Base-by-base conservation (phyloP, 306 rosid species). In the Acacia crassicarpa region DNA sequence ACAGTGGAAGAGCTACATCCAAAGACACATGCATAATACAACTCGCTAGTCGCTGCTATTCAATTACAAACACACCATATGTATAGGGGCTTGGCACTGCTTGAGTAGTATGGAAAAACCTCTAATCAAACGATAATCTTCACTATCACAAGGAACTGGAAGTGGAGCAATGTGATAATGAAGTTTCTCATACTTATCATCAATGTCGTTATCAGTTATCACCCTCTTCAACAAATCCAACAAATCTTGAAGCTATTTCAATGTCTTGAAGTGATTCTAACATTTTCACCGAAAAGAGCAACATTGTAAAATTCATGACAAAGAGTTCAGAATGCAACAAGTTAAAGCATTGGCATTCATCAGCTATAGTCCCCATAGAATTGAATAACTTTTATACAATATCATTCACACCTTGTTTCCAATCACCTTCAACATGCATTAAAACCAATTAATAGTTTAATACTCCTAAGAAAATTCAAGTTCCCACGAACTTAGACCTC, bases 161-260 rank as follows among this genome's bases (percentile, higher is more conserved):
- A 95, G 89, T 45, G 99, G 97, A 85, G 84, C 79, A 38, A 93
- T 91, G 79, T 74, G 89, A 83, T 98, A 95, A n/a, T 10, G 88
- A 72, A 95, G 98, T 91, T 91, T 95, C 91, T 80, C 89, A 74
- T 93, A 93, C 85, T 92, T 95, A 68, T 95, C 99, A 82, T 95
- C 98, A 73, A 95, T 89, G 66, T 98, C 90, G 80, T 89, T 96
- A 72, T n/a, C n/a, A n/a, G n/a, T n/a, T n/a, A n/a, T n/a, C n/a
- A n/a, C n/a, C n/a, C n/a, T n/a, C n/a, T n/a, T n/a, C n/a, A n/a
- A n/a, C n/a, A n/a, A n/a, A n/a, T n/a, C n/a, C n/a, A n/a, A n/a
- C n/a, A n/a, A n/a, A n/a, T n/a, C n/a, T n/a, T n/a, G n/a, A n/a
- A n/a, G n/a, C n/a, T n/a, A n/a, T n/a, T n/a, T n/a, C n/a, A n/a